Percentiles rank a stretch among this genome's conserved stretches.
Evolutionary conservation across 2,329 filamentous ascomycete species (phyloP).

Genomic region (Hymenoscyphus repandus): DNA sequence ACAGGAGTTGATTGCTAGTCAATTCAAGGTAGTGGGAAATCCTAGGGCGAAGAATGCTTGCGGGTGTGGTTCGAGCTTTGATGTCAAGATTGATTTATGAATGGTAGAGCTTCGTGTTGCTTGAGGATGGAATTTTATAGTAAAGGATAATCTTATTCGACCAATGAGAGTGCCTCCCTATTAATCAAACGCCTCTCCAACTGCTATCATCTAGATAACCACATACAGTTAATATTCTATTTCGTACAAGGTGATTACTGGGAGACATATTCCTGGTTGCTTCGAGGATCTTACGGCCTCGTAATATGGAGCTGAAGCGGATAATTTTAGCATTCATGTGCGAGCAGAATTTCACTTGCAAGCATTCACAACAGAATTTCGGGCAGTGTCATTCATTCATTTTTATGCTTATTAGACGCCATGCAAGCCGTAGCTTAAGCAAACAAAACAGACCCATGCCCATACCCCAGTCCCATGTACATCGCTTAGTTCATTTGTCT

Average conservation of each 20-base stretch:
- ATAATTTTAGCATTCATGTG: too few species aligned
- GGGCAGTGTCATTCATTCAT: slow-evolving; percentile 15
- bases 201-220: too few species aligned
- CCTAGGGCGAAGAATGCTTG: slow-evolving; percentile 89
- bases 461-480: slow-evolving; percentile 9
- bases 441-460: slow-evolving; percentile 13
- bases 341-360: neutral
- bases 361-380: neutral
- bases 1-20: slow-evolving; percentile 87
- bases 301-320: too few species aligned
- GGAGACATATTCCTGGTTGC: too few species aligned
- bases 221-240: too few species aligned
- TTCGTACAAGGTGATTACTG: too few species aligned
- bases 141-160: too few species aligned
- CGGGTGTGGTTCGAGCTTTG: slow-evolving; percentile 96
- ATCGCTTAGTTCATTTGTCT: slow-evolving; percentile 89
- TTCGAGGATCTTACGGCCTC: too few species aligned
- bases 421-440: slow-evolving; percentile 20
- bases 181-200: too few species aligned
- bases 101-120: neutral
- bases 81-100: slow-evolving; percentile 62
- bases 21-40: slow-evolving; percentile 96
- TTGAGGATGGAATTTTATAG: too few species aligned
- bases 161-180: too few species aligned
- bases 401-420: slow-evolving; percentile 24